Conservation (phyloP, 345 rosid species). For the Capsella bursapastoris region DNA sequence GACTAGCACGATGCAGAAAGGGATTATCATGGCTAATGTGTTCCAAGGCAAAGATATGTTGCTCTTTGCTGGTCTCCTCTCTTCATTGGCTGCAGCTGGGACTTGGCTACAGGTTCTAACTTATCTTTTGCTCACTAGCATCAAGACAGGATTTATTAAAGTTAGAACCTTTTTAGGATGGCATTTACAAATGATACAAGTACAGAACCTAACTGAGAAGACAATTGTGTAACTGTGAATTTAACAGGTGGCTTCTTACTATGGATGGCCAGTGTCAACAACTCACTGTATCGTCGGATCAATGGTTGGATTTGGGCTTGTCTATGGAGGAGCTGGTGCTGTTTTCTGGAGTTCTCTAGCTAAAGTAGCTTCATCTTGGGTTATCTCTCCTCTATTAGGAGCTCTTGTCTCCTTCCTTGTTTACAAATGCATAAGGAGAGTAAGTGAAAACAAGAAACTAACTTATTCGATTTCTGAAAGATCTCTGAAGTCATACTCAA, state of each 20-base stretch:
- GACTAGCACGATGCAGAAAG: conserved; percentile 97
- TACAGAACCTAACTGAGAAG: conserved; percentile 25
- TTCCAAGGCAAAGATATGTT: conserved; percentile 87
- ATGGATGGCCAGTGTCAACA: conserved; percentile 96
- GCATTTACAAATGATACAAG: conserved; percentile 4
- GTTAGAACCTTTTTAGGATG: not conserved
- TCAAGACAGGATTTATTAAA: conserved; percentile 5
- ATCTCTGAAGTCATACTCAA: not conserved
- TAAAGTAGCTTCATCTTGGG: conserved; percentile 92
- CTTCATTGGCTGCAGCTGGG: conserved; percentile 92
- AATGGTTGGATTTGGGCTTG: conserved; percentile 97
- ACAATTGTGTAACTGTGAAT: not conserved
- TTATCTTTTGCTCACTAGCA: conserved; percentile 20
- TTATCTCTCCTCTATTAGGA: conserved; percentile 87
- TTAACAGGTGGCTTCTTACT: conserved; percentile 83
- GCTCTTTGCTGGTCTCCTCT: conserved; percentile 84
- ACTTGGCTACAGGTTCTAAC: conserved; percentile 91
- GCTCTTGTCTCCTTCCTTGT: conserved; percentile 84
- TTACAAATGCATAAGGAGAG: conserved; percentile 96
- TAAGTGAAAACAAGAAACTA: conserved; percentile 46
- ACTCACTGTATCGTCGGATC: conserved; percentile 97
- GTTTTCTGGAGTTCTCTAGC: conserved; percentile 97
- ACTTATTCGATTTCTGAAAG: not conserved
- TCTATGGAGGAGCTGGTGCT: conserved; percentile 90
- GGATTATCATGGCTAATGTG: conserved; percentile 83